phyloP scores from a whole-genome alignment of 495 filamentous ascomycete species.

The Penicillium turbatum region DNA sequence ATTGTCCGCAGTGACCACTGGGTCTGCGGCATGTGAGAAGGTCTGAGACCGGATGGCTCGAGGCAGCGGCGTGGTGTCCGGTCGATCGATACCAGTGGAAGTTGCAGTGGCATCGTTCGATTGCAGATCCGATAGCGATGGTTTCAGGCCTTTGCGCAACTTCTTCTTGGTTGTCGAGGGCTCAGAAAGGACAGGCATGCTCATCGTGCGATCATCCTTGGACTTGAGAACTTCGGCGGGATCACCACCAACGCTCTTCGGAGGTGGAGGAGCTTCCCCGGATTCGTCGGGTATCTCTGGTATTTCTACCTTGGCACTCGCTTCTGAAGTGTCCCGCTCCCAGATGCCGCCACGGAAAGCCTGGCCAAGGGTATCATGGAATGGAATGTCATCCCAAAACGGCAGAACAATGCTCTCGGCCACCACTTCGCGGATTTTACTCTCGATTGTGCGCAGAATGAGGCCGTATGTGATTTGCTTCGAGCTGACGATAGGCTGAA shows the following conservation, averaged over 20 bases:
- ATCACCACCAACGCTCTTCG: constrained; percentile 32
- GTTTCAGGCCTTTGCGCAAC: constrained; percentile 31
- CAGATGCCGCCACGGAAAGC: constrained; percentile 88
- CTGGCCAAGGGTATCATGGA: constrained; percentile 72
- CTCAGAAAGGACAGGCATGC: constrained; percentile 43
- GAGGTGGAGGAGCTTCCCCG: constrained; percentile 47
- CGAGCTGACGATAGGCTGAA: constrained; percentile 91
- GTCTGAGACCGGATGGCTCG: constrained; percentile 58
- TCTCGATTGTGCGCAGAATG: constrained; percentile 90
- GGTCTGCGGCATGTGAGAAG: constrained; percentile 59
- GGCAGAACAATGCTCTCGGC: constrained; percentile 90
- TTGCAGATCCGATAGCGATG: constrained; percentile 27
- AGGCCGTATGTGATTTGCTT: constrained; percentile 92
- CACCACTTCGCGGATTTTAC: constrained; percentile 85
- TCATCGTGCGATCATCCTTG: constrained; percentile 59
- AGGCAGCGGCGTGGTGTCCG: constrained; percentile 39
- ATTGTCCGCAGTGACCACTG: constrained; percentile 59
- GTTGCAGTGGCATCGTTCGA: constrained; percentile 23
- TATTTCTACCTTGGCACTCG: constrained; percentile 47
- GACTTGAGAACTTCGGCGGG: constrained; percentile 32
- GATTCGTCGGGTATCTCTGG: constrained; percentile 55
- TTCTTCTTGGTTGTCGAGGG: constrained; percentile 25
- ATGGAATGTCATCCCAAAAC: constrained; percentile 93
- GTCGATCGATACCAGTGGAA: constrained; percentile 41
- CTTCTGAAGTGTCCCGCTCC: constrained; percentile 52